Evolutionary conservation across 768 basidiomycete species (phyloP).

Genomic region (Russula sp.): DNA sequence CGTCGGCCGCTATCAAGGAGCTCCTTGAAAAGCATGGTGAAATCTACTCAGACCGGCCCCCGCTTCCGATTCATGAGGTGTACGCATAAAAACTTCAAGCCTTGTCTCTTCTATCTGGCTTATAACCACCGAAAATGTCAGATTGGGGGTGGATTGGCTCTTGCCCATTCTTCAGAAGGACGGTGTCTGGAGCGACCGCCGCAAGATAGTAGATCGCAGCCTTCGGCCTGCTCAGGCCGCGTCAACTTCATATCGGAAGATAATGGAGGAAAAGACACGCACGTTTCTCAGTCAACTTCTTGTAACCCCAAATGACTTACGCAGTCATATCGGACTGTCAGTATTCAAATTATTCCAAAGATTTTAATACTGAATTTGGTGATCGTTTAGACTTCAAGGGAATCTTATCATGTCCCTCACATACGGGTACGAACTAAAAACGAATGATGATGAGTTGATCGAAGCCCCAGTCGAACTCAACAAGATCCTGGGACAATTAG

Average conservation of each 20-base stretch:
- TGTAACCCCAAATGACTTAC: not conserved
- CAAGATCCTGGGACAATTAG: not conserved
- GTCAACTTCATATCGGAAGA: not conserved
- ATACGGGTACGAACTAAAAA: constrained; percentile 9
- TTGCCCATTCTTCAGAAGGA: not conserved
- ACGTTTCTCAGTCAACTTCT: not conserved
- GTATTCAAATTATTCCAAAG: not conserved
- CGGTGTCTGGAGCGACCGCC: not conserved
- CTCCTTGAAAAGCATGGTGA: constrained; percentile 47
- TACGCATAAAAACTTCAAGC: not conserved
- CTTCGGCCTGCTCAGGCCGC: constrained; percentile 1
- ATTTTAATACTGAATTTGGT: not conserved
- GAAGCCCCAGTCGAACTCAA: not conserved
- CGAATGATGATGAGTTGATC: not conserved
- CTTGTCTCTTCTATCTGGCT: not conserved
- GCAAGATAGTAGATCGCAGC: constrained; percentile 5
- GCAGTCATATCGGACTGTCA: not conserved
- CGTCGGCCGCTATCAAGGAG: constrained; percentile 37
- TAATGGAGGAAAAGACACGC: constrained; percentile 7
- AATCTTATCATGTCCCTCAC: constrained; percentile 7
- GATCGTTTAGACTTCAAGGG: constrained; percentile 1
- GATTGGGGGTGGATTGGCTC: constrained; percentile 1
- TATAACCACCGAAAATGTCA: not conserved
- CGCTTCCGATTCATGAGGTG: not conserved
- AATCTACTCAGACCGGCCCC: constrained; percentile 11